Conservation (phyloP, 257 asterid species). For the Solanum chaucha region DNA sequence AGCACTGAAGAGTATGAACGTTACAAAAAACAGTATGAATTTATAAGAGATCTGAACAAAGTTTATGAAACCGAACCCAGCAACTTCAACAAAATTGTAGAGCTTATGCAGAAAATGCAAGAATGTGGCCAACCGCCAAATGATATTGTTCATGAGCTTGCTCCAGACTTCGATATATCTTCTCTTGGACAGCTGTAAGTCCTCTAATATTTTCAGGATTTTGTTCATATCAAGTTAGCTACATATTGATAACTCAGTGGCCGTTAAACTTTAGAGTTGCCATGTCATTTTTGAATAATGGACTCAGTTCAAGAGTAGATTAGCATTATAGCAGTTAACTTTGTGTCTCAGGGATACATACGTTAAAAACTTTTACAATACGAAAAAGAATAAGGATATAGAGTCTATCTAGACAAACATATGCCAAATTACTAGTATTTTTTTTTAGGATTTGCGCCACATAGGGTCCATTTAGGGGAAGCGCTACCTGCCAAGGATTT, state of each 20-base stretch:
- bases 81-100: conserved; percentile 88
- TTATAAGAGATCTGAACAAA: conserved; percentile 54
- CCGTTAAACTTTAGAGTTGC: background rate
- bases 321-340: background rate
- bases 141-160: conserved; percentile 85
- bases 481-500: background rate
- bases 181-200: conserved; percentile 79
- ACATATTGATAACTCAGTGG: background rate
- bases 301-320: background rate
- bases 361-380: background rate
- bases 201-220: background rate
- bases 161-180: conserved; percentile 80
- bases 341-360: background rate
- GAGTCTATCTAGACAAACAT: background rate
- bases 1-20: conserved; percentile 55
- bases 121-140: conserved; percentile 98
- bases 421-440: background rate
- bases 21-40: conserved; percentile 50
- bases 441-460: too few relatives aligned
- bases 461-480: background rate
- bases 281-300: background rate
- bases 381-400: background rate
- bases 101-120: conserved; percentile 99
- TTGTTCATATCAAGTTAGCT: background rate
- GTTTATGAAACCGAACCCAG: conserved; percentile 72